These are phyloP conservation scores for Psidium friedrichsthalianum DNA, from an alignment of 345 rosid species.

Conservation along the genomic window DNA sequence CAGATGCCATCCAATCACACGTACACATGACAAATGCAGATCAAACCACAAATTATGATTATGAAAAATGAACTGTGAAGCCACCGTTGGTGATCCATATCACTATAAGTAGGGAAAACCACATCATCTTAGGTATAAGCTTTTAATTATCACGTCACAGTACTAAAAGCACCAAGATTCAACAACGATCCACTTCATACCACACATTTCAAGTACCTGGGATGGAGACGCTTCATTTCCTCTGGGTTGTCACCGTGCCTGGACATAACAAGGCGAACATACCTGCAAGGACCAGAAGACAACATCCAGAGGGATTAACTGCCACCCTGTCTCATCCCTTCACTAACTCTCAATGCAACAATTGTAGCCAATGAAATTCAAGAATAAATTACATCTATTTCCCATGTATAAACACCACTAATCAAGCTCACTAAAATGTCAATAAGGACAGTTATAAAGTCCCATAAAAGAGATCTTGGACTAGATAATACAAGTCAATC, in stretches of 20 bases:
- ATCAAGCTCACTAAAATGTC: neutral
- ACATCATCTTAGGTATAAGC: neutral
- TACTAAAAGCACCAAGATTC: neutral
- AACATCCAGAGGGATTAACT: neutral
- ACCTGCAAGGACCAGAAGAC: conserved; percentile 31
- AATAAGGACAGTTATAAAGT: neutral
- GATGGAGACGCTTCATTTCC: conserved; percentile 52
- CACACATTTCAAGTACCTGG: conserved; percentile 38
- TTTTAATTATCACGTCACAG: neutral
- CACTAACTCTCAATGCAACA: neutral
- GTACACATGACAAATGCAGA: neutral
- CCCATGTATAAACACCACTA: neutral
- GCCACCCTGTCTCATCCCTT: neutral
- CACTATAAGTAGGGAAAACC: neutral
- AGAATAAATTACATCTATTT: neutral
- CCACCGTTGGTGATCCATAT: neutral
- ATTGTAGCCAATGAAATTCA: neutral
- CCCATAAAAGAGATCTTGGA: neutral
- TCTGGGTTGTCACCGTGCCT: conserved; percentile 33
- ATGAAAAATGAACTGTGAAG: neutral
- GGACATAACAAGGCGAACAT: conserved; percentile 73
- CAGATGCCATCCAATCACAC: neutral
- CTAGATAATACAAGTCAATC: neutral
- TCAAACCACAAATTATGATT: neutral
- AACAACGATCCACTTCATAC: neutral